phyloP scores from a whole-genome alignment of 1,284 basidiomycete genomes.

The Fereydounia khargensis region DNA sequence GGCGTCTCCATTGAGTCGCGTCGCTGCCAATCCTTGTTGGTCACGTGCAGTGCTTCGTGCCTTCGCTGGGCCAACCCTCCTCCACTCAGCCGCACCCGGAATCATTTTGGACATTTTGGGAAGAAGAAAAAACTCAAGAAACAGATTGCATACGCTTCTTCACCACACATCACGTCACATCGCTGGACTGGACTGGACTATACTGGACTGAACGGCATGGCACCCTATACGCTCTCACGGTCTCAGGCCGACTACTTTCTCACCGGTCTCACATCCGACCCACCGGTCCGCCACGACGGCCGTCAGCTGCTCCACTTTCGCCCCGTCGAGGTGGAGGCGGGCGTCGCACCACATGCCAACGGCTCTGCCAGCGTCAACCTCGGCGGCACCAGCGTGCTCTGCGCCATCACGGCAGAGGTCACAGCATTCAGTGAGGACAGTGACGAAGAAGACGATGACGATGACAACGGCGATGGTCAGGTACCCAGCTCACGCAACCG shows the following conservation, averaged over 20 bases:
- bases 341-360: slow-evolving; percentile 34
- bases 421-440: slow-evolving; percentile 24
- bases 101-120: too few relatives aligned
- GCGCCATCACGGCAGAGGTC: slow-evolving; percentile 49
- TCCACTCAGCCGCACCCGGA: too few relatives aligned
- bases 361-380: slow-evolving; percentile 42
- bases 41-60: too few relatives aligned
- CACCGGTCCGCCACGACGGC: slow-evolving; percentile 42
- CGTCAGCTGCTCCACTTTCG: slow-evolving; percentile 37
- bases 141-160: too few relatives aligned
- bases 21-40: too few relatives aligned
- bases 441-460: slow-evolving; percentile 22
- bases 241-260: slow-evolving; percentile 46
- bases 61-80: too few relatives aligned
- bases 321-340: slow-evolving; percentile 31
- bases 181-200: too few relatives aligned
- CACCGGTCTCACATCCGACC: slow-evolving; percentile 33
- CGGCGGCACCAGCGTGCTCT: slow-evolving; percentile 45
- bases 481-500: slow-evolving; percentile 3
- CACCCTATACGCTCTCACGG: slow-evolving; percentile 40
- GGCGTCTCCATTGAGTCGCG: too few relatives aligned
- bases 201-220: slow-evolving; percentile 15
- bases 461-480: slow-evolving; percentile 18
- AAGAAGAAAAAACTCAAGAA: too few relatives aligned
- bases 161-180: too few relatives aligned